Conservation (phyloP, 805 yeast genomes). For the Blastobotrys attinorum region DNA sequence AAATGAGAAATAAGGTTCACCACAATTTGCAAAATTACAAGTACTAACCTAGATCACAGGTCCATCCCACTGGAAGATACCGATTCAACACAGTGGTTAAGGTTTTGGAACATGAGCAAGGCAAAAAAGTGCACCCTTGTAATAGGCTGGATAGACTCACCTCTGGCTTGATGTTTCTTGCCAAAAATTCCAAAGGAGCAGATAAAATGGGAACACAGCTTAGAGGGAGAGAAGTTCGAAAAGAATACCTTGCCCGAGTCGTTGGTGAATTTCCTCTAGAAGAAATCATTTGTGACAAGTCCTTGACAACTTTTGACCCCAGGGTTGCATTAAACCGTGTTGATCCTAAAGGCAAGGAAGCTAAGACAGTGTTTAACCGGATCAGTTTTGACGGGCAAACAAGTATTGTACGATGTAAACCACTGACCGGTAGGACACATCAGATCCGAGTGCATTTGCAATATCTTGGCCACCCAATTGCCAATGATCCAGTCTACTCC, state of each 20-base stretch:
- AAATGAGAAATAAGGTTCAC: too few species aligned
- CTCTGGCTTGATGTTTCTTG: conserved; percentile 88
- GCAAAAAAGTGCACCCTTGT: conserved; percentile 69
- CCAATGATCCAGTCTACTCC: conserved; percentile 87
- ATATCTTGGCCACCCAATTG: conserved; percentile 81
- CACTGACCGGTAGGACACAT: conserved; percentile 90
- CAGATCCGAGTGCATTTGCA: conserved; percentile 93
- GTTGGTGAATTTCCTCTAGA: conserved; percentile 73
- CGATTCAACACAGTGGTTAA: conserved; percentile 76
- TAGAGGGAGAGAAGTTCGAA: conserved; percentile 62
- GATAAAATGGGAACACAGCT: conserved; percentile 63
- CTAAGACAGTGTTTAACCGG: conserved; percentile 62
- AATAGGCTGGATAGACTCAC: conserved; percentile 86
- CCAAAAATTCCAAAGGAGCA: conserved; percentile 73
- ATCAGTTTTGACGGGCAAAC: conserved; percentile 60
- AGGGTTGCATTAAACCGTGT: conserved; percentile 59
- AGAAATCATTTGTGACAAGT: conserved; percentile 52
- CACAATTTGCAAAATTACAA: too few species aligned
- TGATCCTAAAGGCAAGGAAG: conserved; percentile 58
- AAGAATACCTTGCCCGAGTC: conserved; percentile 83
- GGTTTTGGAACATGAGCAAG: conserved; percentile 63
- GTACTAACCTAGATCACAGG: conserved; percentile 10
- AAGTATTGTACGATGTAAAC: conserved; percentile 74
- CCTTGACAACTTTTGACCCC: conserved; percentile 66
- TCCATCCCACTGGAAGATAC: conserved; percentile 83